Conservation (phyloP, 78 protist genomes). For the Dictyostelium capitatum region DNA sequence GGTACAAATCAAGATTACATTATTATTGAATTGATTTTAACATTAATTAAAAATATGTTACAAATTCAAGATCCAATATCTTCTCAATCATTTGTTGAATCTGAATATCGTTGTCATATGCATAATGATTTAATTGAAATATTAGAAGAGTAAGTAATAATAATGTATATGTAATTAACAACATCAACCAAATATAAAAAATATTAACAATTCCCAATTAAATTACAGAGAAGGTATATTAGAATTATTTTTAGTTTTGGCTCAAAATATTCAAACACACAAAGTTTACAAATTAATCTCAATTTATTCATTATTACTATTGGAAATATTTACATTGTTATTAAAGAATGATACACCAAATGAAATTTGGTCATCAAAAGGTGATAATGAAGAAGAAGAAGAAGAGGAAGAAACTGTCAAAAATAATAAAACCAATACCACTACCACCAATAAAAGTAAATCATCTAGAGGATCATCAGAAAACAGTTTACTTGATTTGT, state of each 20-base stretch:
- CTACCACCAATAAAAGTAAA: neutral
- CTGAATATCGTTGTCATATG: constrained; percentile 12
- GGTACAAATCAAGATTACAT: constrained; percentile 11
- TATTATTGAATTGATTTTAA: constrained; percentile 39
- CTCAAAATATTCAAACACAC: constrained; percentile 41
- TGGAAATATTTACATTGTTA: constrained; percentile 60
- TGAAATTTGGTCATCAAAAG: neutral
- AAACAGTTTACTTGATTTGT: constrained; percentile 4
- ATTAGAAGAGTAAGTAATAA: constrained; percentile 28
- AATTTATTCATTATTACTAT: constrained; percentile 42
- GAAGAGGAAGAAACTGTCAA: no score
- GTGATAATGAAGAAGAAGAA: neutral
- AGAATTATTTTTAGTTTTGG: constrained; percentile 42
- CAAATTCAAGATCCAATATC: constrained; percentile 43
- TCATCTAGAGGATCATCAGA: neutral
- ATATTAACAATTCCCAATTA: neutral
- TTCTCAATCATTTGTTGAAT: neutral
- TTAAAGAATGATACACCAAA: constrained; percentile 44
- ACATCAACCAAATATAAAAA: no score
- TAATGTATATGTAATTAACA: no score
- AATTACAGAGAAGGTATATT: constrained; percentile 17
- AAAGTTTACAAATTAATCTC: constrained; percentile 18
- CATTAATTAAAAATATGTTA: constrained; percentile 53
- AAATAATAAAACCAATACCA: no score
- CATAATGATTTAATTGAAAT: constrained; percentile 36